These are phyloP conservation scores for Fusarium concolor DNA, from an alignment of 2,329 filamentous ascomycete species.

Conservation along the genomic window DNA sequence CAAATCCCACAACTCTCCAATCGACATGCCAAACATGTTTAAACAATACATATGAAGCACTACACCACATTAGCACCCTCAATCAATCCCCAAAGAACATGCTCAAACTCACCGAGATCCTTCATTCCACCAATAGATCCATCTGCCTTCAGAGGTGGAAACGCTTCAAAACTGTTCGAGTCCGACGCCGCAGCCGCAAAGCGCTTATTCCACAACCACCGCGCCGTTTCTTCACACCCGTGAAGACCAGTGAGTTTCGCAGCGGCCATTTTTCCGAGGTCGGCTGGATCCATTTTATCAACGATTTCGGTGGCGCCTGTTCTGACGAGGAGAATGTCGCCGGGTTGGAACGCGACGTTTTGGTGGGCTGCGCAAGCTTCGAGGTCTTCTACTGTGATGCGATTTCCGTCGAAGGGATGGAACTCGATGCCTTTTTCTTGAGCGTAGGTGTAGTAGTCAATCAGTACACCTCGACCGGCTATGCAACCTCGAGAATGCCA, in stretches of 20 bases:
- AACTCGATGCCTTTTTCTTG: slow-evolving; percentile 62
- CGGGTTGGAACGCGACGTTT: slow-evolving; percentile 71
- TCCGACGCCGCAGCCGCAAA: slow-evolving; percentile 76
- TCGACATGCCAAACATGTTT: slow-evolving; percentile 63
- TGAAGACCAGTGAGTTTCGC: slow-evolving; percentile 55
- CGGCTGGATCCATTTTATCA: slow-evolving; percentile 56
- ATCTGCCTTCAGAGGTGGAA: slow-evolving; percentile 63
- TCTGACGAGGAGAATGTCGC: slow-evolving; percentile 75
- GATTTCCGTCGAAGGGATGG: slow-evolving; percentile 63
- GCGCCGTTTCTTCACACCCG: slow-evolving; percentile 62
- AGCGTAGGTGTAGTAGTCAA: slow-evolving; percentile 65
- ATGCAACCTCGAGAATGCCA: slow-evolving; percentile 57
- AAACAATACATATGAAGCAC: slow-evolving; percentile 63
- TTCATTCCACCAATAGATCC: slow-evolving; percentile 48
- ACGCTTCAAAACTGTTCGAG: slow-evolving; percentile 71
- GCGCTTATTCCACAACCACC: slow-evolving; percentile 77
- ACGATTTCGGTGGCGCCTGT: slow-evolving; percentile 72
- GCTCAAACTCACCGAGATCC: slow-evolving; percentile 55
- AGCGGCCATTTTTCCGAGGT: slow-evolving; percentile 50
- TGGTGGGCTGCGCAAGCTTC: slow-evolving; percentile 69
- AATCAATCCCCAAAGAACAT: too few species aligned
- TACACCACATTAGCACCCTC: slow-evolving; percentile 23
- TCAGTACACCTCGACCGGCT: slow-evolving; percentile 61
- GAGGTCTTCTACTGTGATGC: slow-evolving; percentile 66
- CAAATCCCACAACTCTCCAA: slow-evolving; percentile 68